A percentile compares a stretch with the other conserved stretches of the same genome.
Evolutionary conservation across 2,329 filamentous ascomycete species (phyloP).

Genomic region (Chaetomiaceae sp.): DNA sequence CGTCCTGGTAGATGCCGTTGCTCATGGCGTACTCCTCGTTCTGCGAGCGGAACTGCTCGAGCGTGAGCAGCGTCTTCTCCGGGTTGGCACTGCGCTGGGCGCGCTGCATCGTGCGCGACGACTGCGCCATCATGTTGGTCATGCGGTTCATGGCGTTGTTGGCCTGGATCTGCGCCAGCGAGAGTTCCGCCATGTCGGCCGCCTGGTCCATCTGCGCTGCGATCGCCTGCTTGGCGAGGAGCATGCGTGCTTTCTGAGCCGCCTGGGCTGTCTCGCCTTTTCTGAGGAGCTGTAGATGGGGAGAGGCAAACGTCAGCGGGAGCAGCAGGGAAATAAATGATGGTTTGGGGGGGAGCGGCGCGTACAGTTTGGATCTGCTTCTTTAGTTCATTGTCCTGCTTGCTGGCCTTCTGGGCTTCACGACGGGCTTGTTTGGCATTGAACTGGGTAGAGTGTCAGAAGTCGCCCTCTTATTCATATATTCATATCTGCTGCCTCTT

Average conservation of each 20-base stretch:
- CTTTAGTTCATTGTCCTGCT: slow-evolving; percentile 56
- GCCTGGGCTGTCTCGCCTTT: slow-evolving; percentile 60
- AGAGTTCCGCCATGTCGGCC: slow-evolving; percentile 59
- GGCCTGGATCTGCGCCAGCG: slow-evolving; percentile 57
- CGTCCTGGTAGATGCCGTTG: slow-evolving; percentile 78
- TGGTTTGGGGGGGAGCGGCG: slow-evolving; percentile 6
- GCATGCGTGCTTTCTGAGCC: slow-evolving; percentile 59
- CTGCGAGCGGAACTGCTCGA: slow-evolving; percentile 57
- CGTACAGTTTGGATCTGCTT: slow-evolving; percentile 56
- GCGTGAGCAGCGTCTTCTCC: slow-evolving; percentile 55
- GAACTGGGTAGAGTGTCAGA: slow-evolving; percentile 37
- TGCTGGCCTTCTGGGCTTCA: slow-evolving; percentile 56
- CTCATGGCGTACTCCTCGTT: slow-evolving; percentile 61
- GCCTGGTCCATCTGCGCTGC: slow-evolving; percentile 61
- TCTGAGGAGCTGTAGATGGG: slow-evolving; percentile 43
- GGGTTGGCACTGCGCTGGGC: slow-evolving; percentile 56
- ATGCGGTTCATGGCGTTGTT: slow-evolving; percentile 63
- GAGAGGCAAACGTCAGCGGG: not conserved
- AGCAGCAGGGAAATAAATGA: too few relatives aligned
- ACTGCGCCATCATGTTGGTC: slow-evolving; percentile 59
- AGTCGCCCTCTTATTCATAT: too few relatives aligned
- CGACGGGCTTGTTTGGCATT: slow-evolving; percentile 59
- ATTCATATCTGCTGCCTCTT: too few relatives aligned
- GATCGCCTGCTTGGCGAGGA: slow-evolving; percentile 57
- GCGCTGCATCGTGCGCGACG: slow-evolving; percentile 52